Evolutionary conservation across 225 moss, liverwort and hornwort species (phyloP), one percentile per base, ranked within the genome.

Genomic region (Bryoerythrophyllum caledonicum): DNA sequence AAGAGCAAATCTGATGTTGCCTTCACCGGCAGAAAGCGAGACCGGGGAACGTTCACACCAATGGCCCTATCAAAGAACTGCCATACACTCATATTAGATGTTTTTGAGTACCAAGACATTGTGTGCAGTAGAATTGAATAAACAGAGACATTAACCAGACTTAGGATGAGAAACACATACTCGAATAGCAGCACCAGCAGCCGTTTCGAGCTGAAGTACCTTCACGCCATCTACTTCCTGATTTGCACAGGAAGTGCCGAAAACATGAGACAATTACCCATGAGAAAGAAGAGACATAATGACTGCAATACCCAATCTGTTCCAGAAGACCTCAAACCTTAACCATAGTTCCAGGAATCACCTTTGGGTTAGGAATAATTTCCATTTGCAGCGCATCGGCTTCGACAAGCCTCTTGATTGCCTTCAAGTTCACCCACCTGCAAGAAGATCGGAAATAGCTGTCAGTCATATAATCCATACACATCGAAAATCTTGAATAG

Each of bases 221-320:
- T 99, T 99, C 53, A 93, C 95, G 51, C 99, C 99, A 90, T 99
- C 99, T 52, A 99, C 99, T 88, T 99, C 99, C 95, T 84, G 78
- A 41, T 74, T 75, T 32, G 68, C 46, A 44, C 26, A 21, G 12
- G 7, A 56, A 16, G 7, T 46, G 48, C 32, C n/a, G 60, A 44
- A 46, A 44, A 26, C 10, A 30, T 28, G 43, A 83, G 35, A 68
- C 4, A 52, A 26, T 58, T 4, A 51, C 58, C 32, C 43, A 26
- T 34, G 52, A 17, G 56, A 37, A 73, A 51, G 21, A 26, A 10
- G 5, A 56, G 20, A 51, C 70, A 44, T 71, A 55, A 19, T 46
- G 23, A 66, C 26, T 61, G 32, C 55, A 30, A 13, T 9, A 65
- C 35, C 55, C 5, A 37, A 75, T 55, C 0, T 26, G 65, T 53